phyloP scores from a whole-genome alignment of 75 land plant species.

The Selaginella tamariscina region DNA sequence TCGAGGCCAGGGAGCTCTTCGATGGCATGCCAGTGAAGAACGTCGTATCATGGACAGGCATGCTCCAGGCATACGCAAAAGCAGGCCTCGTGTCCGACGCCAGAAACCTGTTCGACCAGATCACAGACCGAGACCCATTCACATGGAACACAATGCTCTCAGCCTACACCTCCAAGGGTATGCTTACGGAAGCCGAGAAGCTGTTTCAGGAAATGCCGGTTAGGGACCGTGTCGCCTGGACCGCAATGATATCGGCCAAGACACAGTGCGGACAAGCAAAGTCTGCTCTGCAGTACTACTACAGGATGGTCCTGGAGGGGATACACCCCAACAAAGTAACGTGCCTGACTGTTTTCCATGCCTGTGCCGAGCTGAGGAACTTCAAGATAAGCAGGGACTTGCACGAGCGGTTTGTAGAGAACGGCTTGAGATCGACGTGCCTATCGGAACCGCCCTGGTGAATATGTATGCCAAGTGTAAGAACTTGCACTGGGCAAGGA shows the following conservation, averaged over 20 bases:
- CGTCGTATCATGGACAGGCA: slow-evolving; percentile 6
- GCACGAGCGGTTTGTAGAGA: not conserved
- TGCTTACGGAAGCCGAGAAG: not conserved
- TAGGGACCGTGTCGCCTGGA: not conserved
- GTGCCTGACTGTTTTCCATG: not conserved
- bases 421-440: not conserved
- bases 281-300: not conserved
- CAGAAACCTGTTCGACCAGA: not conserved
- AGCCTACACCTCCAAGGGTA: not conserved
- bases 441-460: not conserved
- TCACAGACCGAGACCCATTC: not conserved
- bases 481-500: not conserved
- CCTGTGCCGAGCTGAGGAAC: not conserved
- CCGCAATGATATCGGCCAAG: not conserved
- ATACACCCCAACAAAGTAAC: slow-evolving; percentile 3
- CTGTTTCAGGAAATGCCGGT: not conserved
- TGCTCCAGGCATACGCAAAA: not conserved
- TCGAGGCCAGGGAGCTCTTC: not conserved
- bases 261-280: not conserved
- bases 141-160: slow-evolving; percentile 2
- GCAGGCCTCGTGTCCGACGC: not conserved
- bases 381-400: not conserved
- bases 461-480: slow-evolving; percentile 11
- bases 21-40: not conserved
- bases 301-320: slow-evolving; percentile 1